Base-by-base conservation (phyloP, 2,329 filamentous ascomycete species). In the Nigrospora sphaerica region DNA sequence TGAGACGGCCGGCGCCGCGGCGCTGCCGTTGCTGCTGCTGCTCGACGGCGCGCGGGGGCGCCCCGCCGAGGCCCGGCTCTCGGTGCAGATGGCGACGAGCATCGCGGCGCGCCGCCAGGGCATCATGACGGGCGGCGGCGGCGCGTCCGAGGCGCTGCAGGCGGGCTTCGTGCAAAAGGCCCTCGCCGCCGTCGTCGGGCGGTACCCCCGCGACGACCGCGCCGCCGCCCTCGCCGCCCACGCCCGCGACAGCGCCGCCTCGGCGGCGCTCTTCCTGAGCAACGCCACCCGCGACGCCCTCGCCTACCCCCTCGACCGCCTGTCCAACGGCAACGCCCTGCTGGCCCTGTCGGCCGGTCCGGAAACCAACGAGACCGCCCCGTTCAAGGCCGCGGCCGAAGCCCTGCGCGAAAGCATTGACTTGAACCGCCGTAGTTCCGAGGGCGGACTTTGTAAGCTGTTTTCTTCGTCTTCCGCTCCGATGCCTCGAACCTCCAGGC, bases 111-210 rank as follows among this genome's bases (percentile, higher is more conserved):
- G 61, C n/a, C 44, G 46, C n/a, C 57, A 64, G 45, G 61, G 61
- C 36, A 55, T 63, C 51, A 57, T 62, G 54, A 62, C 58, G 1
- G 60, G 58, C 18, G 35, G 34, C 1, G 59, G 57, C 19, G 59
- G 58, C 13, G 42, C 51, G 6, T 63, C 60, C 11, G 59, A 59
- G 44, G 54, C 56, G 34, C 50, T 63, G 17, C 60, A 63, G 41
- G 57, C 60, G 32, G 62, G 62, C n/a, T 51, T 64, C 49, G 57
- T 56, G 28, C 62, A 64, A 45, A 62, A 59, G 36, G 58, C 60
- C 13, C 51, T 64, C 38, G 49, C 53, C 6, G 62, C 59, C 7
- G 52, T 62, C 19, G 44, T 50, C 23, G 45, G 32, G 12, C 54
- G 55, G 42, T 60, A 63, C 47, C 55, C 56, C 16, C 39, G 47